phyloP scores from a whole-genome alignment of 768 basidiomycete genomes.

The Boletus rex-veris region DNA sequence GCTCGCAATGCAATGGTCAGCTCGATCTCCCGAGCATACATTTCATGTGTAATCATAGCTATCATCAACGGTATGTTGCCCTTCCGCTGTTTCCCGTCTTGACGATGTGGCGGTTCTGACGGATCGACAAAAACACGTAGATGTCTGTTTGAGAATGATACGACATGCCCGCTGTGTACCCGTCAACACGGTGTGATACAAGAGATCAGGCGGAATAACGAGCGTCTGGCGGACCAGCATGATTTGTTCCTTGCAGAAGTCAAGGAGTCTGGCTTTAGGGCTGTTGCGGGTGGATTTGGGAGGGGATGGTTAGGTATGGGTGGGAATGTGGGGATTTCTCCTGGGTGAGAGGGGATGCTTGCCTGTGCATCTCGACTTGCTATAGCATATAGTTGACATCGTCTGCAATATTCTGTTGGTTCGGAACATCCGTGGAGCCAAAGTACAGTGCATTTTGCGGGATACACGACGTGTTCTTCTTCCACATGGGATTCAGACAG shows the following conservation, averaged over 20 bases:
- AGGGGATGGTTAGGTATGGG: constrained; percentile 49
- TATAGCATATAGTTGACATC: no score
- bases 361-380: no score
- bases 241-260: constrained; percentile 78
- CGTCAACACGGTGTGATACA: constrained; percentile 84
- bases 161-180: constrained; percentile 87
- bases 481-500: no score
- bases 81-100: not conserved
- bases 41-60: constrained; percentile 98
- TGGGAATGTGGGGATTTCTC: not conserved
- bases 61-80: constrained; percentile 70
- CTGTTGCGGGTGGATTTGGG: constrained; percentile 67
- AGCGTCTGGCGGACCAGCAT: constrained; percentile 76
- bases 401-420: no score
- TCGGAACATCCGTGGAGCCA: no score
- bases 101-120: not conserved
- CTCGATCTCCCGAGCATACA: constrained; percentile 92
- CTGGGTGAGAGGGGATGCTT: not conserved
- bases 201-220: constrained; percentile 86
- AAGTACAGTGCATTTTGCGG: no score
- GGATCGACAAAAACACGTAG: constrained; percentile 36
- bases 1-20: constrained; percentile 83
- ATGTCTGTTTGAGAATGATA: constrained; percentile 85
- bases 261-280: constrained; percentile 63
- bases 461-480: no score